Base-by-base conservation (phyloP, 2,329 filamentous ascomycete species). In the Epichloe baconii region DNA sequence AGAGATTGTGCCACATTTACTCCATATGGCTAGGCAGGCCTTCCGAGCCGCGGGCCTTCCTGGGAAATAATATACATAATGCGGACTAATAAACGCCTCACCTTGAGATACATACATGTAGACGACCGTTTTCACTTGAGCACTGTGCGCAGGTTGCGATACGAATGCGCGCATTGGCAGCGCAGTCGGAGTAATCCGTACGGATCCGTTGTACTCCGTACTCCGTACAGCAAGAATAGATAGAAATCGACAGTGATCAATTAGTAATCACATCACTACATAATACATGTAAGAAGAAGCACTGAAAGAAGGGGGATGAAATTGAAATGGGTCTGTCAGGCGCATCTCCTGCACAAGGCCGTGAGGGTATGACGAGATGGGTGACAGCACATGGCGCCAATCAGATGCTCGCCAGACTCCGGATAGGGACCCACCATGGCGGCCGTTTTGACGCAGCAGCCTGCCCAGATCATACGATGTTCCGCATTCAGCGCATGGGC, bases 401-500 rank as follows among this genome's bases (percentile, higher is more conserved):
- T 43, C 43, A 51, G 3, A 36, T 31, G 38, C 37, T 11, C 14
- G 7, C 6, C 34, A 36, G n/a, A n/a, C 19, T 34, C 38, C 47
- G n/a, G 19, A 44, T 19, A 2, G 5, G 45, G 52, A 12, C 31
- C 48, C 52, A 53, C 52, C 48, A 23, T 42, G 44, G 45, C 35
- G 44, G 40, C 14, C 15, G 17, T 44, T 40, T 44, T 51, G 49
- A 48, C 40, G 43, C 47, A 42, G 44, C 50, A 34, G 50, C 44
- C 21, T 49, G 47, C 47, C 52, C 44, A 48, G 43, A 54, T 54
- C 52, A 40, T 54, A 54, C 41, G 52, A 54, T 54, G 44, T 48
- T 44, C 47, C 47, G 49, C 42, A 44, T 26, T 34, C 42, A 55
- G 53, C 55, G 53, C 54, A 54, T 55, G 56, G 52, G 52, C 37